phyloP scores from a whole-genome alignment of 2,329 filamentous ascomycete species.

The Pseudogymnoascus sp. region DNA sequence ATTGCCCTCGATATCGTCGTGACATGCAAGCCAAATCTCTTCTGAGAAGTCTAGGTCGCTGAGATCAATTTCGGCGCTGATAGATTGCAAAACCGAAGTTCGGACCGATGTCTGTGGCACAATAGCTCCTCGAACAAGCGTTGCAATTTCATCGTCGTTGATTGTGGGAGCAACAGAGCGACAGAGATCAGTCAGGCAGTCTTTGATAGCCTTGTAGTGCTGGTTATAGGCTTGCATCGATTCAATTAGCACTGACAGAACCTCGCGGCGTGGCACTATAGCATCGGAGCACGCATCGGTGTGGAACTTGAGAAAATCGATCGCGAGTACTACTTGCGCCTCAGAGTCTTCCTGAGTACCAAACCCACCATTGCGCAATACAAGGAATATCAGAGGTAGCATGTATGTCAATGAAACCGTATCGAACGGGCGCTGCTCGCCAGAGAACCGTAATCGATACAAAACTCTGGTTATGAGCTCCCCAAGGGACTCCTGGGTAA shows the following conservation, averaged over 20 bases:
- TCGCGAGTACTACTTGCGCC: constrained; percentile 78
- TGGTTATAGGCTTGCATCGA: constrained; percentile 86
- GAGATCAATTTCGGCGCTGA: constrained; percentile 86
- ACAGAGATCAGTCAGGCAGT: constrained; percentile 80
- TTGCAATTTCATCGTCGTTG: constrained; percentile 58
- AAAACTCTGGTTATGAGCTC: constrained; percentile 79
- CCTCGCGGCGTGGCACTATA: constrained; percentile 65
- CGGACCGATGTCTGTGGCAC: constrained; percentile 73
- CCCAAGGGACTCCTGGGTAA: constrained; percentile 73
- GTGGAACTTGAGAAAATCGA: constrained; percentile 86
- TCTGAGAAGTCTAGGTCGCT: constrained; percentile 78
- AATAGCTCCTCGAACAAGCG: constrained; percentile 70
- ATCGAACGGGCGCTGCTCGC: constrained; percentile 92
- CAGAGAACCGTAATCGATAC: constrained; percentile 81
- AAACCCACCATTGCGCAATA: constrained; percentile 73
- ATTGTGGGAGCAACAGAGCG: constrained; percentile 81
- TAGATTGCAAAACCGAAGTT: constrained; percentile 77
- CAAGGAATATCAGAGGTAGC: constrained; percentile 69
- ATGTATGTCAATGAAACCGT: constrained; percentile 79
- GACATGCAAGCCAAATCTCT: constrained; percentile 87
- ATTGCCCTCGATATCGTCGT: constrained; percentile 87
- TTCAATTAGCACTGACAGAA: constrained; percentile 62
- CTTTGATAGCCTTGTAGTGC: constrained; percentile 91
- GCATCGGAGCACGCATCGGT: constrained; percentile 69
- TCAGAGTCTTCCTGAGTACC: constrained; percentile 73